A percentile compares a stretch with the other conserved stretches of the same genome.
Conservation (phyloP, 441 rosid species). For the Melastoma candidum region DNA sequence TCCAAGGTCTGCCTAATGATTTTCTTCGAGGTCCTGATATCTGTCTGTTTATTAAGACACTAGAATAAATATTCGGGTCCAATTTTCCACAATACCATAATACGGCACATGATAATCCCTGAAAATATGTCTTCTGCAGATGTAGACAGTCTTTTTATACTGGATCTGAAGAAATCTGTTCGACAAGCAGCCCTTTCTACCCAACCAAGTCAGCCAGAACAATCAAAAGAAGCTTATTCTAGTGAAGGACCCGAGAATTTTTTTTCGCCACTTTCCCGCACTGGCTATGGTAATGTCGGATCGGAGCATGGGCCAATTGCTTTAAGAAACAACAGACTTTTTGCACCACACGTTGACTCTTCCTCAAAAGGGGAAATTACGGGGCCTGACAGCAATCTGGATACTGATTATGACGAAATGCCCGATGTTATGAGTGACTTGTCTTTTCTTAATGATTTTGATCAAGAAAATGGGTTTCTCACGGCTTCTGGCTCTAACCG, state of each 20-base stretch:
- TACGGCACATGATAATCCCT: no score
- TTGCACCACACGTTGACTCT: constrained; percentile 41
- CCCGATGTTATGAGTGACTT: constrained; percentile 50
- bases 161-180: constrained; percentile 83
- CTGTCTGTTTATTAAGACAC: no score
- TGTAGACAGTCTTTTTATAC: constrained; percentile 47
- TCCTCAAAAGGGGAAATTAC: constrained; percentile 30
- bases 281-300: constrained; percentile 46
- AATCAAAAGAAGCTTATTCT: constrained; percentile 59
- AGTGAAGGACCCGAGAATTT: constrained; percentile 85
- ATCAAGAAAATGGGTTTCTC: constrained; percentile 64
- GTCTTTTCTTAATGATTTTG: constrained; percentile 65
- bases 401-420: constrained; percentile 48
- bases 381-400: constrained; percentile 30
- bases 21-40: constrained; percentile 8
- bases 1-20: constrained; percentile 50
- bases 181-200: constrained; percentile 76
- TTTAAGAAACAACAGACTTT: constrained; percentile 40
- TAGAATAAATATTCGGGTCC: no score
- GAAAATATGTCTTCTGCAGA: constrained; percentile 32
- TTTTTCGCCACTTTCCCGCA: constrained; percentile 70
- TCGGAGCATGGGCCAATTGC: constrained; percentile 39
- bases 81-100: no score
- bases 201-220: constrained; percentile 57
- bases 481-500: constrained; percentile 54